phyloP scores from a whole-genome alignment of 2,329 filamentous ascomycete species.

The Penicillium sp. region DNA sequence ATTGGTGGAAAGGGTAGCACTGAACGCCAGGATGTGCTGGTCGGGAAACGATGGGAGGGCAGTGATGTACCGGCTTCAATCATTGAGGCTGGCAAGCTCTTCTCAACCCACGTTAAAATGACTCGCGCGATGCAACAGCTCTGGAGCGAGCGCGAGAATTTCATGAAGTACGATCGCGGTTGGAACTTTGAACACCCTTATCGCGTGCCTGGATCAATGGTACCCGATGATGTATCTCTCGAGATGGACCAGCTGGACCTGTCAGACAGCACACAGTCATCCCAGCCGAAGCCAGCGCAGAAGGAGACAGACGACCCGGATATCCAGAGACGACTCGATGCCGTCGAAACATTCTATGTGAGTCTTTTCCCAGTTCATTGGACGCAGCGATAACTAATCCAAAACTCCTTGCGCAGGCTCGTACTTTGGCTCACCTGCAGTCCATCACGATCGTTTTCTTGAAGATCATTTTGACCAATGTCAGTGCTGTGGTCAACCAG shows the following conservation, averaged over 20 bases:
- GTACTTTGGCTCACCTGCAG: slow-evolving; percentile 78
- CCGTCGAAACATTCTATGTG: slow-evolving; percentile 82
- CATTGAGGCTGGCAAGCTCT: slow-evolving; percentile 87
- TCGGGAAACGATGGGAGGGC: slow-evolving; percentile 86
- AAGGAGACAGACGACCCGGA: slow-evolving; percentile 37
- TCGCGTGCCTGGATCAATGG: slow-evolving; percentile 24
- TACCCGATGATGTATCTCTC: slow-evolving; percentile 38
- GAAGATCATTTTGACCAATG: slow-evolving; percentile 80
- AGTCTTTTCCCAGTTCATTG: slow-evolving; percentile 37
- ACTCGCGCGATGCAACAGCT: slow-evolving; percentile 86
- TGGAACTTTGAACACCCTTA: slow-evolving; percentile 59
- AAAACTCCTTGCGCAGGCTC: slow-evolving; percentile 49
- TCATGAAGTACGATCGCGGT: slow-evolving; percentile 85
- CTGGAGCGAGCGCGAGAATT: slow-evolving; percentile 89
- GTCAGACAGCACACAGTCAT: slow-evolving; percentile 14
- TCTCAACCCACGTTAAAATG: slow-evolving; percentile 84
- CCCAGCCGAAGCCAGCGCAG: slow-evolving; percentile 12
- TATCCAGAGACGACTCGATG: slow-evolving; percentile 56
- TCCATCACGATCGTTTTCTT: slow-evolving; percentile 89
- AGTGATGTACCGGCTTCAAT: slow-evolving; percentile 89
- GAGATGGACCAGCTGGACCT: slow-evolving; percentile 33
- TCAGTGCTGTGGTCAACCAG: slow-evolving; percentile 73
- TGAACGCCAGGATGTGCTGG: slow-evolving; percentile 71
- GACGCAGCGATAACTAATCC: slow-evolving; percentile 1
- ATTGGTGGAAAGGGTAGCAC: slow-evolving; percentile 84